A percentile compares a stretch with the other conserved stretches of the same genome.
Conservation (phyloP, 345 rosid genomes). For the Eucalyptus coolabah region DNA sequence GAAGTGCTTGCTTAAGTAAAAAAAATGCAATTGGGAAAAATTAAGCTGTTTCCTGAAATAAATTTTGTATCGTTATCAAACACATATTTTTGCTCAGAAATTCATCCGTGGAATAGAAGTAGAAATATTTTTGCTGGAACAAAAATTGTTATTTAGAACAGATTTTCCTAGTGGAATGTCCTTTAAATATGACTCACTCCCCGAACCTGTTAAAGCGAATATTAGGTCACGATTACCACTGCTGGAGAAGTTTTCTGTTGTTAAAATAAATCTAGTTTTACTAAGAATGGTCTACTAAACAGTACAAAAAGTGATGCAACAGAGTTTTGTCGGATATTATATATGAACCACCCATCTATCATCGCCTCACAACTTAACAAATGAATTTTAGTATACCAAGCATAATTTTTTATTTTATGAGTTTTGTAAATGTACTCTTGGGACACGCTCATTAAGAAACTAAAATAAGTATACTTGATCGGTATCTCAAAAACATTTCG, state of each 20-base stretch:
- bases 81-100: no score
- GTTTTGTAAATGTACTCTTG: background rate
- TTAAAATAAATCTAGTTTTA: background rate
- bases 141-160: no score
- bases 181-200: background rate
- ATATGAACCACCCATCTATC: background rate
- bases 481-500: no score
- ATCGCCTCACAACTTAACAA: background rate
- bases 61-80: no score
- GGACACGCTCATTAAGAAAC: background rate
- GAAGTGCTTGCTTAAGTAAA: background rate
- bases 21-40: no score
- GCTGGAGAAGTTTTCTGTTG: background rate
- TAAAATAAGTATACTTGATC: no score
- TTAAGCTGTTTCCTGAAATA: no score
- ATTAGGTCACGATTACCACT: no score
- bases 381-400: background rate
- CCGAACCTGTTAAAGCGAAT: background rate
- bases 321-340: background rate
- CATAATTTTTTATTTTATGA: no score
- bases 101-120: rapidly evolving
- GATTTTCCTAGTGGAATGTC: no score
- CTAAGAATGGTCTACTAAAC: background rate
- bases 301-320: background rate
- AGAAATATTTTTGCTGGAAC: no score